phyloP scores from a whole-genome alignment of 2,329 filamentous ascomycete species.

The Cadophora sp. region DNA sequence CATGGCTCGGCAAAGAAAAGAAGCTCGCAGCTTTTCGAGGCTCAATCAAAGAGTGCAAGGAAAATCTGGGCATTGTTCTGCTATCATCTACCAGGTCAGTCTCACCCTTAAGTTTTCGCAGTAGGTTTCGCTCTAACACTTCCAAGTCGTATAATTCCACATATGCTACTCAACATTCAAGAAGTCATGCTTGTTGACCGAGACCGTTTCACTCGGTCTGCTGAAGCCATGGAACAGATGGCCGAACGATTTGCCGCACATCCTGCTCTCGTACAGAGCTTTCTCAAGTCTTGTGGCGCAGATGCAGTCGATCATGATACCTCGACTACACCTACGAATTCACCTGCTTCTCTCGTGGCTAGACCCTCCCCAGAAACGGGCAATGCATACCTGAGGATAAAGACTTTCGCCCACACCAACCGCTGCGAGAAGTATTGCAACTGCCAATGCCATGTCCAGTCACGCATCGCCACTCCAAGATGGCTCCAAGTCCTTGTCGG shows the following conservation, averaged over 20 bases:
- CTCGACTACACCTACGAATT: background rate
- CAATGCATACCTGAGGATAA: background rate
- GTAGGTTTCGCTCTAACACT: background rate
- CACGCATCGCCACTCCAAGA: constrained; percentile 4
- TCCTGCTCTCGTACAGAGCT: background rate
- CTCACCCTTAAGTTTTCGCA: background rate
- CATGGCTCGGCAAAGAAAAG: constrained; percentile 14
- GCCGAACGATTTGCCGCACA: constrained; percentile 4
- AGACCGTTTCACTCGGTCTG: background rate
- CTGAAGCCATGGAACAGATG: constrained; percentile 6
- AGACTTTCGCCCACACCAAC: background rate
- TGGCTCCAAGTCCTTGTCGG: constrained; percentile 10
- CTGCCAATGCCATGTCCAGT: constrained; percentile 13
- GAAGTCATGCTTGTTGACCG: background rate
- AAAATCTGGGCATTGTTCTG: background rate
- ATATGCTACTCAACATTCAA: background rate
- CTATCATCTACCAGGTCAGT: background rate
- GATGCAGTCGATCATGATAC: background rate
- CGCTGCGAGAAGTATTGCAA: constrained; percentile 1
- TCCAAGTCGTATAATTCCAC: background rate
- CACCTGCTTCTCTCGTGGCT: background rate
- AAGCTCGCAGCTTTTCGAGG: constrained; percentile 9
- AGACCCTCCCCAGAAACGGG: background rate
- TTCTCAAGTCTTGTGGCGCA: background rate
- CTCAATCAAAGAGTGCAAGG: constrained; percentile 6